phyloP scores from a whole-genome alignment of 2,329 filamentous ascomycete species.

The Calonectria pteridis region DNA sequence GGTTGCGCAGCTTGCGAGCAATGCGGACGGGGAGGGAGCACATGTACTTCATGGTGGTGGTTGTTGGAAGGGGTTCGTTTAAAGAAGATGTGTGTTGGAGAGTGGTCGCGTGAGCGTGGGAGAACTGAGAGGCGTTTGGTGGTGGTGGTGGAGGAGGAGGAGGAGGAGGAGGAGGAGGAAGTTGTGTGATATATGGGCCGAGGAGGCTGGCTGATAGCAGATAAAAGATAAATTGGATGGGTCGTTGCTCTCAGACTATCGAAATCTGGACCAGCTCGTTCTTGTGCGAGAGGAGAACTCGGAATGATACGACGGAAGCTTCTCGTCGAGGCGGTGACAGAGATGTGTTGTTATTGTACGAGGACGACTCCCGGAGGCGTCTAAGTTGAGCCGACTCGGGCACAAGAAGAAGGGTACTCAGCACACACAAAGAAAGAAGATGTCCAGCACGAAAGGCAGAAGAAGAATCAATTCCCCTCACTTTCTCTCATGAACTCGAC shows the following conservation, averaged over 20 bases:
- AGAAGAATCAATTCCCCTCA: neutral
- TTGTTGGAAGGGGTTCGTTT: neutral
- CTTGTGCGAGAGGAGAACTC: neutral
- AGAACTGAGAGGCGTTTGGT: neutral
- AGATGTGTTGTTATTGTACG: neutral
- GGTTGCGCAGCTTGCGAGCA: constrained; percentile 38
- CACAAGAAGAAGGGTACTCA: neutral
- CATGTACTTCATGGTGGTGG: constrained; percentile 38
- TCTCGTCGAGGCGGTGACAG: neutral
- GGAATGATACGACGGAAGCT: neutral
- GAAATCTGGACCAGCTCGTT: neutral
- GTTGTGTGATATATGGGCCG: neutral
- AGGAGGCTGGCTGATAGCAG: neutral
- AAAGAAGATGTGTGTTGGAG: neutral
- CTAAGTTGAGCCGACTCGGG: too few species aligned
- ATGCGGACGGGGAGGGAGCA: constrained; percentile 37
- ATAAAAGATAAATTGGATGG: neutral
- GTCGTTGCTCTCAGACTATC: neutral
- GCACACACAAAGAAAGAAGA: neutral
- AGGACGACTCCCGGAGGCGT: neutral
- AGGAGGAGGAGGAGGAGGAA: neutral
- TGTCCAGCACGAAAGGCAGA: neutral
- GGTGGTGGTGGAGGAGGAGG: too few species aligned
- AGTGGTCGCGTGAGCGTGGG: neutral
- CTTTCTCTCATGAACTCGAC: neutral